Evolutionary conservation across 306 rosid species (phyloP), one percentile per base, ranked within the genome.

Genomic region (Glycine latifolia): DNA sequence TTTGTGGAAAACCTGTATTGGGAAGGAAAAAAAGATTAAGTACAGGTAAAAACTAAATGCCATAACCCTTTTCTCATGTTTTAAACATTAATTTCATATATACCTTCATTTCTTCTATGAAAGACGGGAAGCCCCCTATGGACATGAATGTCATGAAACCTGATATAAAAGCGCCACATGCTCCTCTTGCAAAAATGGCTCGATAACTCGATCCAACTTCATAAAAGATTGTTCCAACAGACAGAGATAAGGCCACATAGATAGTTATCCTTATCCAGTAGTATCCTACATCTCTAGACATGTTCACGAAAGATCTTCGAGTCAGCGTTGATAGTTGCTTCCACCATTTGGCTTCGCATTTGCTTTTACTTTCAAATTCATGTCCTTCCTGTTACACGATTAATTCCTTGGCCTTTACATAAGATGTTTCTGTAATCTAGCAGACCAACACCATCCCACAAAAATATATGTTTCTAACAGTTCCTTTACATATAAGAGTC

Each of bases 71-170:
- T 77, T 77, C 6, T 44, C 15, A 16, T 50, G 37, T 31, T 81
- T 80, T 48, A 15, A 16, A 7, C 31, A 26, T 26, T 26, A 26
- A 26, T 26, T 26, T 26, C 31, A 26, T 26, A 26, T 26, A 26
- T 26, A 92, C 97, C 97, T 92, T 95, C 92, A 95, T 89, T 85
- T 95, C 99, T 85, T 95, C 99, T 31, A 95, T 88, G 89, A 92
- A 95, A 44, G 97, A 95, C 72, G 97, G 99, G 84, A 95, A 95
- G 81, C 97, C 99, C 83, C 95, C 97, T 14, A 95, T 92, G 79
- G 98, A 86, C 97, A 90, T 90, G 90, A 92, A 95, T 65, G 97
- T 91, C 98, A 95, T 92, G 90, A 91, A 95, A 65, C 97, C 97
- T 17, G 97, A 89, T 11, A 95, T 50, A 76, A 92, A 95, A 11